Evolutionary conservation across 371 early-diverging fungal genomes (phyloP).

Genomic region (Dichotomocladium elegans): DNA sequence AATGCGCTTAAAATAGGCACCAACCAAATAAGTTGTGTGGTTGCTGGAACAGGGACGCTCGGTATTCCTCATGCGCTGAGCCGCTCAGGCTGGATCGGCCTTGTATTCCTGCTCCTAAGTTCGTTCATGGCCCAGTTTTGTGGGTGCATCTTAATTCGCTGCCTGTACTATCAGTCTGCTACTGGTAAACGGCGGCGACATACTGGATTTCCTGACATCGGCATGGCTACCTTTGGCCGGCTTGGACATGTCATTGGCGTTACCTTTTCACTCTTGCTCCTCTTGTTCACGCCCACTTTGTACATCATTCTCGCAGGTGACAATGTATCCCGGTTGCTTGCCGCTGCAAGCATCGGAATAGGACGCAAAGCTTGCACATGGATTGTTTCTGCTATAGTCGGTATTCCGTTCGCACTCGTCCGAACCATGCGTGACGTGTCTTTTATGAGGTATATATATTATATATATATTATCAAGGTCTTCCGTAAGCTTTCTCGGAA

Average conservation of each 20-base stretch:
- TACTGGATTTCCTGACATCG: slow-evolving; percentile 45
- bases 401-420: slow-evolving; percentile 62
- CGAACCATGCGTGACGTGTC: slow-evolving; percentile 76
- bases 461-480: background rate
- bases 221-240: slow-evolving; percentile 63
- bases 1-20: no score
- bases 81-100: slow-evolving; percentile 74
- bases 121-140: slow-evolving; percentile 67
- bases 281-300: slow-evolving; percentile 66
- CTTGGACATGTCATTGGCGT: slow-evolving; percentile 55
- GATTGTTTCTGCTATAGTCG: slow-evolving; percentile 59
- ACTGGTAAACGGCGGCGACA: background rate
- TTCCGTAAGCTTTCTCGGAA: no score
- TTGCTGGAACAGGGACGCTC: slow-evolving; percentile 79
- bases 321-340: slow-evolving; percentile 54
- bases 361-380: slow-evolving; percentile 56
- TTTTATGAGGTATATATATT: slow-evolving; percentile 29
- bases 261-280: slow-evolving; percentile 62
- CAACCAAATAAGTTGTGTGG: slow-evolving; percentile 57
- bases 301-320: slow-evolving; percentile 75
- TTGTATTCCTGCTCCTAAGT: slow-evolving; percentile 60
- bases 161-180: slow-evolving; percentile 56
- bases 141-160: slow-evolving; percentile 66
- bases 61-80: slow-evolving; percentile 75
- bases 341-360: slow-evolving; percentile 9